Evolutionary conservation across 1,139 yeast species (phyloP).

Genomic region (Spencermartinsiella ligniputridi): DNA sequence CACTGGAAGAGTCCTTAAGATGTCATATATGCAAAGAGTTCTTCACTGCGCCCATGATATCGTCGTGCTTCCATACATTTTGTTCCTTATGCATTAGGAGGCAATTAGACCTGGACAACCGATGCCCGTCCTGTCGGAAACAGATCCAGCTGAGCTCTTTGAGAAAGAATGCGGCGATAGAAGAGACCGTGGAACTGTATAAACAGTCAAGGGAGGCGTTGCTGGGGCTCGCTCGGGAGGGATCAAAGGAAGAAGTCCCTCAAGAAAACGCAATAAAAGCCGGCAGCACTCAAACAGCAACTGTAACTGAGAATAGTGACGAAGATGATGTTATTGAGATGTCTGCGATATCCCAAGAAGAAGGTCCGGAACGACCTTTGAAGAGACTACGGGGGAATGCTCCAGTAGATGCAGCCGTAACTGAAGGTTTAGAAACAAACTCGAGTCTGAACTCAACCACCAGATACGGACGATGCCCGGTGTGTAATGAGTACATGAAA

Average conservation of each 20-base stretch:
- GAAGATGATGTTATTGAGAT: too few relatives aligned
- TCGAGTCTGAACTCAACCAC: neutral
- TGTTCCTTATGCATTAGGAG: slow-evolving; percentile 87
- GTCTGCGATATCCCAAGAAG: neutral
- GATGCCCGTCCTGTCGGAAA: slow-evolving; percentile 77
- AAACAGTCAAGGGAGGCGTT: slow-evolving; percentile 8
- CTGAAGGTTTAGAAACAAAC: neutral
- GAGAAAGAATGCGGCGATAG: slow-evolving; percentile 64
- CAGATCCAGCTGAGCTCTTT: slow-evolving; percentile 70
- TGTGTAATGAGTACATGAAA: slow-evolving; percentile 57
- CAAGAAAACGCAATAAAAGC: neutral
- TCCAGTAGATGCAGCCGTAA: neutral
- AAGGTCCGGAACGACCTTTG: neutral
- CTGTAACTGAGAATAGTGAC: neutral
- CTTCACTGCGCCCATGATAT: slow-evolving; percentile 73
- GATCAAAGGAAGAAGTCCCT: neutral
- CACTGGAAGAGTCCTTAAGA: slow-evolving; percentile 65
- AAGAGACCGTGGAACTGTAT: slow-evolving; percentile 63
- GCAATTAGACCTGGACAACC: slow-evolving; percentile 51
- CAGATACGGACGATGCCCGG: slow-evolving; percentile 49
- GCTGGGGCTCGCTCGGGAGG: neutral
- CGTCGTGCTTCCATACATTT: slow-evolving; percentile 85
- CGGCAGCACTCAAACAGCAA: neutral
- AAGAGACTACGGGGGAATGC: neutral
- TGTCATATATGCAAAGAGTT: slow-evolving; percentile 93